Conservation (phyloP, 148 eudicot genomes). For the Drosera capensis region DNA sequence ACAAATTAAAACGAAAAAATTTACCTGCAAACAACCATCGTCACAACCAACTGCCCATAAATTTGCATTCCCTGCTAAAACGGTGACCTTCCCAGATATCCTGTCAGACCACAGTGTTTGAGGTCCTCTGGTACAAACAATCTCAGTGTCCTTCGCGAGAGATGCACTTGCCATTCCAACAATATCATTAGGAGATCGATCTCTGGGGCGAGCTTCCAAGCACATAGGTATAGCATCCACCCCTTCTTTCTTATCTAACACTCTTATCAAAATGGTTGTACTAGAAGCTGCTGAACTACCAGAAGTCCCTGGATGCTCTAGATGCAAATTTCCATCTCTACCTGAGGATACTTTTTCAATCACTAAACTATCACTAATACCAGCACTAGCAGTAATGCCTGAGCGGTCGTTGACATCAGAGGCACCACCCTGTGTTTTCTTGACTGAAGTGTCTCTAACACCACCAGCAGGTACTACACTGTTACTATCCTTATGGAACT, state of each 20-base stretch:
- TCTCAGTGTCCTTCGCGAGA: slow-evolving; percentile 73
- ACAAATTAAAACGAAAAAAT: not conserved
- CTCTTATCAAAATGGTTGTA: slow-evolving; percentile 38
- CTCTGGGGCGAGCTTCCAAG: slow-evolving; percentile 81
- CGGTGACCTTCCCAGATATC: slow-evolving; percentile 81
- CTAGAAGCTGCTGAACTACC: slow-evolving; percentile 24
- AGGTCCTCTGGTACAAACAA: slow-evolving; percentile 53
- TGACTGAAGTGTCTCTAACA: slow-evolving; percentile 27
- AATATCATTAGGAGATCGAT: slow-evolving; percentile 73
- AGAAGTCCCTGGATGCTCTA: slow-evolving; percentile 44
- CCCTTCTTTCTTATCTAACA: slow-evolving; percentile 78
- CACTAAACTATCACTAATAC: slow-evolving; percentile 71
- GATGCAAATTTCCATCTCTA: slow-evolving; percentile 29
- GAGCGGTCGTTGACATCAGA: slow-evolving; percentile 41
- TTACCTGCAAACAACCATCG: slow-evolving; percentile 92
- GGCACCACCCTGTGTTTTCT: slow-evolving; percentile 29
- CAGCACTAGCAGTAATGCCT: slow-evolving; percentile 63
- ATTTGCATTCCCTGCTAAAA: slow-evolving; percentile 90
- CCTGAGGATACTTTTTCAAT: slow-evolving; percentile 49
- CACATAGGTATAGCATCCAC: slow-evolving; percentile 46
- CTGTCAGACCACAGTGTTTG: slow-evolving; percentile 87
- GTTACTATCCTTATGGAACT: slow-evolving; percentile 22
- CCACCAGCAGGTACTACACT: slow-evolving; percentile 13
- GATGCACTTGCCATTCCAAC: slow-evolving; percentile 48
- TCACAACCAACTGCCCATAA: slow-evolving; percentile 96